phyloP scores from a whole-genome alignment of 345 rosid species.

The Ricinus communis region DNA sequence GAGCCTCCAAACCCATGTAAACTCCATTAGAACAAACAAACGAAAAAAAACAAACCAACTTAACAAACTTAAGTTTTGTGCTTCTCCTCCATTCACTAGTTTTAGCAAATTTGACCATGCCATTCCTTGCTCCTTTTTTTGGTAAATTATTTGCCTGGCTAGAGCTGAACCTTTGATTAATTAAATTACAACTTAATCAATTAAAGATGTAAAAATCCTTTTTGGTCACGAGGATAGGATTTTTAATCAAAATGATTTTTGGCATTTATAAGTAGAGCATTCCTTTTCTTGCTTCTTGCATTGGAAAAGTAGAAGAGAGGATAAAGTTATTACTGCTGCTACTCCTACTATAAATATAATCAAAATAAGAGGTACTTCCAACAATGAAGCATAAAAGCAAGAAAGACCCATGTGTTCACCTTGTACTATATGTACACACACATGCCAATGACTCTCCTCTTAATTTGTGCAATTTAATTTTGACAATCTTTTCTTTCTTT shows the following conservation, averaged over 20 bases:
- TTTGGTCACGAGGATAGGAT: slow-evolving; percentile 36
- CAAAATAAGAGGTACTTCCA: too few relatives aligned
- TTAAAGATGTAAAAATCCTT: slow-evolving; percentile 15
- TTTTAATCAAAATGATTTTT: slow-evolving; percentile 25
- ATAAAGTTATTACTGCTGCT: too few relatives aligned
- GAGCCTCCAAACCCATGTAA: not conserved
- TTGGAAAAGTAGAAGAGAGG: slow-evolving; percentile 19
- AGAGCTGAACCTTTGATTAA: not conserved
- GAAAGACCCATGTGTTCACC: slow-evolving; percentile 11
- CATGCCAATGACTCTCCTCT: not conserved
- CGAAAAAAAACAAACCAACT: not conserved
- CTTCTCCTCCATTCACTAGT: slow-evolving; percentile 2
- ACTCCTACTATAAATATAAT: too few relatives aligned
- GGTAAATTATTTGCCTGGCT: not conserved
- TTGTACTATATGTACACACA: not conserved
- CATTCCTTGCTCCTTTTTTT: slow-evolving; percentile 2
- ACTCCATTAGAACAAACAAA: not conserved
- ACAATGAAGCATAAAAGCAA: too few relatives aligned
- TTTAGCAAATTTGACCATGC: slow-evolving; percentile 33
- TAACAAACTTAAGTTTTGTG: slow-evolving; percentile 8
- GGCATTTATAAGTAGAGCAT: slow-evolving; percentile 19
- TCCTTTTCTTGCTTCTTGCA: slow-evolving; percentile 21
- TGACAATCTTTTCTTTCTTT: not conserved
- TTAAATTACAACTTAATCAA: slow-evolving; percentile 13
- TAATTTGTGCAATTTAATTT: slow-evolving; percentile 10